phyloP scores from a whole-genome alignment of 495 filamentous ascomycete species.

The Aspergillus panamensis region DNA sequence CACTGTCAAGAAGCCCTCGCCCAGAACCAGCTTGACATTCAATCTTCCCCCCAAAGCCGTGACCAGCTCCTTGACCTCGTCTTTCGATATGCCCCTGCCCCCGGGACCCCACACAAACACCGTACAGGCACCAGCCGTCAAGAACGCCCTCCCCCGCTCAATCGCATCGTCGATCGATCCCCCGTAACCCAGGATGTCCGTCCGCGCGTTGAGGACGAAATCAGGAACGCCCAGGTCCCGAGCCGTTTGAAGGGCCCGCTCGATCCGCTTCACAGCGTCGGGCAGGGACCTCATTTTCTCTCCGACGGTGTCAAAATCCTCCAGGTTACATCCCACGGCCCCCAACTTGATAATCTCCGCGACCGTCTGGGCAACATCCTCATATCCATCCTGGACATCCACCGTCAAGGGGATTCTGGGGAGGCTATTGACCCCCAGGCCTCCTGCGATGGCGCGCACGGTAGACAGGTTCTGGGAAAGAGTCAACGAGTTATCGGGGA shows the following conservation, averaged over 20 bases:
- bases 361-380: conserved; percentile 37
- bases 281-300: conserved; percentile 30
- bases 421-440: conserved; percentile 22
- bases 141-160: conserved; percentile 39
- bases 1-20: conserved; percentile 27
- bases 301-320: conserved; percentile 40
- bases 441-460: conserved; percentile 80
- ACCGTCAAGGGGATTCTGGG: conserved; percentile 41
- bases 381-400: conserved; percentile 54
- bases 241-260: conserved; percentile 31
- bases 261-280: conserved; percentile 39
- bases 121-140: conserved; percentile 44
- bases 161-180: conserved; percentile 42
- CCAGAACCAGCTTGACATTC: conserved; percentile 38
- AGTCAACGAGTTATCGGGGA: conserved; percentile 42
- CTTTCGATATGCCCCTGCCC: conserved; percentile 27
- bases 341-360: conserved; percentile 37
- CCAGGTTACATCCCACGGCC: conserved; percentile 50
- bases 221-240: conserved; percentile 40
- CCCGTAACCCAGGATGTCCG: conserved; percentile 33
- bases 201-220: conserved; percentile 50
- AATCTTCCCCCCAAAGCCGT: conserved; percentile 31
- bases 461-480: conserved; percentile 55
- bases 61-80: conserved; percentile 38
- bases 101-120: conserved; percentile 47